Evolutionary conservation across 2,329 filamentous ascomycete genomes (phyloP), one percentile per base, ranked within the genome.

Genomic region (Ascosphaera acerosa): DNA sequence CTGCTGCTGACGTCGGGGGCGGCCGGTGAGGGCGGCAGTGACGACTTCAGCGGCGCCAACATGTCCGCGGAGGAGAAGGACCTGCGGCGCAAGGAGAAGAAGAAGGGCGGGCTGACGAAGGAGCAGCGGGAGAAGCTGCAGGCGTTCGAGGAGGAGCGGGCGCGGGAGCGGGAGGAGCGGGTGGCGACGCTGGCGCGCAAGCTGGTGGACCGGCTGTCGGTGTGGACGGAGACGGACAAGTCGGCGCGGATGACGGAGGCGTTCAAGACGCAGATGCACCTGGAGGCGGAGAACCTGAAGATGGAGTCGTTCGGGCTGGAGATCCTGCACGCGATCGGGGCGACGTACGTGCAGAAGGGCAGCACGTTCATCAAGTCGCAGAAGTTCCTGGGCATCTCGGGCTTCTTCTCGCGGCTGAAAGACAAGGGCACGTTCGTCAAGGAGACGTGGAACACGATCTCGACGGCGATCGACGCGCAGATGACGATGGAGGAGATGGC

Each of bases 401-500:
- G 87, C 32, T 94, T 97, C 63, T 89, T 92, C 54, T 78, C 71
- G 35, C 68, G 81, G 33, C 65, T 97, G 43, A 89, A 87, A 58
- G 87, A 97, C 53, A 94, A 94, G 67, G 84, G 84, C 37, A 87
- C 75, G 2, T 65, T 94, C 37, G 81, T 90, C 44, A 94, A 94
- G 62, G 87, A 97, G 47, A 94, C 87, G 1, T 97, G 87, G 87
- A 84, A 77, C 47, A 97, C 87, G 18, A 92, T 97, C 48, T 81
- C 72, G 38, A 89, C 78, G 32, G 87, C 87, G 23, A 90, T 97
- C 40, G 82, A 92, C 47, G 87, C 87, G 16, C 87, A 97, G 58
- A 75, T 91, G 59, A 91, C 82, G 36, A 91, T 97, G 70, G 84
- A 97, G 58, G 84, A 92, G 53, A 94, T 97, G 87, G 82, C 81